A percentile compares a stretch with the other conserved stretches of the same genome.
phyloP scores from a whole-genome alignment of 1,139 yeast species.

The Zygoascus sp. region DNA sequence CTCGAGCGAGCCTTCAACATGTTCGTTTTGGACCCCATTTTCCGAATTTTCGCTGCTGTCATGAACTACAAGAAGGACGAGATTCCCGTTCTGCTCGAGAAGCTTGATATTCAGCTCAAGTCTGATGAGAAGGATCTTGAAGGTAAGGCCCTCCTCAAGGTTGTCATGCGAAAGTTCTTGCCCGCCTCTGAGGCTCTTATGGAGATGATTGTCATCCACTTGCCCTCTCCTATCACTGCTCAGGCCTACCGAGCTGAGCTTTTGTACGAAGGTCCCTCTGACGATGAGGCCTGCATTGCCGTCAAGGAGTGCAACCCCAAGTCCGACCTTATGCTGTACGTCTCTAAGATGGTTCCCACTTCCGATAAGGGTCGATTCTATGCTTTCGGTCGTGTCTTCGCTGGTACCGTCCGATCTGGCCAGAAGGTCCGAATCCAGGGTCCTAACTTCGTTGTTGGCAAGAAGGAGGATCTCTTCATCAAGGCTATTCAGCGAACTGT shows the following conservation, averaged over 20 bases:
- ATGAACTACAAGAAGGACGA: slow-evolving; percentile 98
- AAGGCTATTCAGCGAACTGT: slow-evolving; percentile 99
- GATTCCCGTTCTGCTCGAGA: slow-evolving; percentile 81
- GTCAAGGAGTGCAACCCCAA: slow-evolving; percentile 98
- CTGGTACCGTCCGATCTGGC: slow-evolving; percentile 99
- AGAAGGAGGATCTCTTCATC: slow-evolving; percentile 94
- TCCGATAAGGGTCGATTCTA: slow-evolving; percentile 99
- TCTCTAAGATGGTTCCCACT: slow-evolving; percentile 99
- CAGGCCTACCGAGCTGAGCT: slow-evolving; percentile 99
- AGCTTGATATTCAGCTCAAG: slow-evolving; percentile 88
- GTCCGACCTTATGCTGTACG: slow-evolving; percentile 98
- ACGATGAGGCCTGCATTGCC: slow-evolving; percentile 86
- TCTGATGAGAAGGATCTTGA: slow-evolving; percentile 94
- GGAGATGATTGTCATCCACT: slow-evolving; percentile 98
- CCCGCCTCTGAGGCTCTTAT: slow-evolving; percentile 99
- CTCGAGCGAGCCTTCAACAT: slow-evolving; percentile 99
- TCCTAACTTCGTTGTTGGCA: slow-evolving; percentile 98
- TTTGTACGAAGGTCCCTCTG: slow-evolving; percentile 98
- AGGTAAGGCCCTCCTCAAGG: slow-evolving; percentile 98
- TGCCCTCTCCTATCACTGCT: slow-evolving; percentile 99
- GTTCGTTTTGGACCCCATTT: slow-evolving; percentile 98
- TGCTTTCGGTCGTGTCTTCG: slow-evolving; percentile 99
- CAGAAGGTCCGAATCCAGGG: slow-evolving; percentile 99
- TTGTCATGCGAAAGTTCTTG: slow-evolving; percentile 99
- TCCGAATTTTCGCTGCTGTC: slow-evolving; percentile 91